Base-by-base conservation (phyloP, 1,284 basidiomycete species). In the Gymnopus androsaceus region DNA sequence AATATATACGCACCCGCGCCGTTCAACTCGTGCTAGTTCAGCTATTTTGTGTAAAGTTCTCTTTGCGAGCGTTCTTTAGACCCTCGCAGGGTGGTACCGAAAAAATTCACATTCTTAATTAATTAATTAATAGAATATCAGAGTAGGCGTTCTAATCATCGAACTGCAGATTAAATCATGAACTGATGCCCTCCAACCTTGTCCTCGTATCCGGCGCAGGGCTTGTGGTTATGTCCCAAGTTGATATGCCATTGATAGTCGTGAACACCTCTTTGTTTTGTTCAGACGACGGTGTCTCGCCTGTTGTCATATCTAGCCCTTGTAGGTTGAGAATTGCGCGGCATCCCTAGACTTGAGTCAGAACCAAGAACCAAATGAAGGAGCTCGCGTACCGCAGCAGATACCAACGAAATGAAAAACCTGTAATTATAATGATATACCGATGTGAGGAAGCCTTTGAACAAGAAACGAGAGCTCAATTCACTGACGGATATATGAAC, bases 271-370 rank as follows among this genome's bases (percentile, higher is more conserved):
- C 48, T 17, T 50, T 36, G 7, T 38, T 38, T 3, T n/a, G 36
- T 17, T 25, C 23, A 17, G 46, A 33, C 6, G 46, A 14, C 19
- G 28, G 27, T 31, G 4, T 9, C 19, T 14, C 2, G 4, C 28
- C 25, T 15, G 28, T 30, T n/a, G 19, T 15, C 11, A 27, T 23
- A 17, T 36, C 48, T 30, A 52, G 12, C 5, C 2, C 42, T 31
- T 52, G 50, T 4, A 52, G 40, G 40, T 42, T 52, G 17, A 52
- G 37, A 33, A 52, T 52, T 8, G 30, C 34, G 17, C 40, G 36
- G 25, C 36, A 41, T 33, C 50, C 41, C 50, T 52, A 19, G 17
- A 36, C 11, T 21, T 36, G 19, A 4, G 23, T 51, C n/a, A 38
- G 34, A 38, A 9, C 1, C 25, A n/a, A 9, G 1, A 34, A 34